phyloP scores from a whole-genome alignment of 768 basidiomycete species.

The Sarcodon aspratus region DNA sequence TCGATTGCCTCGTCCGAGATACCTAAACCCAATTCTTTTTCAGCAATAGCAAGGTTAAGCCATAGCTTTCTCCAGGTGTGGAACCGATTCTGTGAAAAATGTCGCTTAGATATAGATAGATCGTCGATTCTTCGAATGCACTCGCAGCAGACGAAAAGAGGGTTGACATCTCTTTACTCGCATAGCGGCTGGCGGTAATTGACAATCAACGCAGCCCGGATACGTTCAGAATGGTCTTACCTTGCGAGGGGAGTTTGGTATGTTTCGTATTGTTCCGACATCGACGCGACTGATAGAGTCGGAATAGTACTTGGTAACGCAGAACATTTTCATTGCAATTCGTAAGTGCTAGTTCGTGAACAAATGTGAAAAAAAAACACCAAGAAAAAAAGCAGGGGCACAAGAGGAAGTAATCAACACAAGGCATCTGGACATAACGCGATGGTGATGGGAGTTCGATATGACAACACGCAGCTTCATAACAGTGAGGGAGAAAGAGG shows the following conservation, averaged over 20 bases:
- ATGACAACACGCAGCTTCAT: too few species aligned
- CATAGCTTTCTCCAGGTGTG: slow-evolving; percentile 92
- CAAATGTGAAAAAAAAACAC: too few species aligned
- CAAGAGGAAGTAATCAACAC: too few species aligned
- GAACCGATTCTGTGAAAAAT: slow-evolving; percentile 66
- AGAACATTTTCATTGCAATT: too few species aligned
- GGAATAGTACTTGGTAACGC: too few species aligned
- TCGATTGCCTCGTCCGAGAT: slow-evolving; percentile 86
- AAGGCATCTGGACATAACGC: too few species aligned
- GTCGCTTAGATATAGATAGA: background rate
- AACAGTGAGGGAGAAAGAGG: too few species aligned
- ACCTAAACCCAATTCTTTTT: slow-evolving; percentile 88
- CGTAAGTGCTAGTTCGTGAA: too few species aligned
- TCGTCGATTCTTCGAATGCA: slow-evolving; percentile 4
- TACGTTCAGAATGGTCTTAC: slow-evolving; percentile 20
- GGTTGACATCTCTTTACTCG: slow-evolving; percentile 96
- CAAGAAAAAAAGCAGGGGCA: too few species aligned
- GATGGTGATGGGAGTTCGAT: too few species aligned
- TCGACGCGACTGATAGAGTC: too few species aligned
- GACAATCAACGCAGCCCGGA: background rate
- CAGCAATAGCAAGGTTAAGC: slow-evolving; percentile 93
- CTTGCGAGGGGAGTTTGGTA: slow-evolving; percentile 80
- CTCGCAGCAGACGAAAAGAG: slow-evolving; percentile 89
- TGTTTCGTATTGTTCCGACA: slow-evolving; percentile 46
- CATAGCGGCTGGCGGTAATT: slow-evolving; percentile 69